These are phyloP conservation scores for Cystobasidium onofrii DNA, from an alignment of 768 basidiomycete species.

Conservation along the genomic window DNA sequence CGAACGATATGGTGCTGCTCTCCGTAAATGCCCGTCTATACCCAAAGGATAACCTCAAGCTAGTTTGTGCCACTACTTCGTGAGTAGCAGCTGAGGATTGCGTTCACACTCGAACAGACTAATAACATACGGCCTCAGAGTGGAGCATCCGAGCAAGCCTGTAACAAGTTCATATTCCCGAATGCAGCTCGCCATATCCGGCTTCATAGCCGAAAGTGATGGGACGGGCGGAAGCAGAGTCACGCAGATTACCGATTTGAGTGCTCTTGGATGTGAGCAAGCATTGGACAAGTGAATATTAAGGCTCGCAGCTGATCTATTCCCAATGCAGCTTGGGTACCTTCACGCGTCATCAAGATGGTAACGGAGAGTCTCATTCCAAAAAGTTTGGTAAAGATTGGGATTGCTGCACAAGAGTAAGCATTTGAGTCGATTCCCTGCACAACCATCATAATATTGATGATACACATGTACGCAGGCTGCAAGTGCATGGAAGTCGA, in stretches of 20 bases:
- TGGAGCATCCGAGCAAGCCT: conserved; percentile 32
- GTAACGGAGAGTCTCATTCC: conserved; percentile 40
- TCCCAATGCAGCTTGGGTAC: conserved; percentile 35
- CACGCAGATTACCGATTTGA: conserved; percentile 39
- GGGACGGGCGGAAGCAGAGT: conserved; percentile 35
- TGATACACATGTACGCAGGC: neutral
- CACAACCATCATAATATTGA: no score
- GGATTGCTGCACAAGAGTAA: conserved; percentile 29
- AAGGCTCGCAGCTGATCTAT: neutral
- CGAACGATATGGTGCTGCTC: conserved; percentile 40
- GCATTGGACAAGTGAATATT: neutral
- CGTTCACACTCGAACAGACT: neutral
- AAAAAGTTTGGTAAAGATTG: conserved; percentile 38
- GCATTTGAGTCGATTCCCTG: neutral
- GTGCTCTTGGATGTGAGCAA: conserved; percentile 37
- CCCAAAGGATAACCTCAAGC: neutral
- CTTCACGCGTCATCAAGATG: conserved; percentile 31
- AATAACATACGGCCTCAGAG: conserved; percentile 34
- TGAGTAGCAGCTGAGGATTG: neutral
- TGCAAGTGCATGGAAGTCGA: neutral
- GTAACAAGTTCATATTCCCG: conserved; percentile 34
- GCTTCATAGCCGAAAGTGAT: conserved; percentile 39
- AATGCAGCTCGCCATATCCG: conserved; percentile 37
- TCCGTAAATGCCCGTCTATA: conserved; percentile 37
- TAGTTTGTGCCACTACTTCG: conserved; percentile 29